These are phyloP conservation scores for Pichia cabralensis DNA, from an alignment of 805 yeast species.

Conservation along the genomic window DNA sequence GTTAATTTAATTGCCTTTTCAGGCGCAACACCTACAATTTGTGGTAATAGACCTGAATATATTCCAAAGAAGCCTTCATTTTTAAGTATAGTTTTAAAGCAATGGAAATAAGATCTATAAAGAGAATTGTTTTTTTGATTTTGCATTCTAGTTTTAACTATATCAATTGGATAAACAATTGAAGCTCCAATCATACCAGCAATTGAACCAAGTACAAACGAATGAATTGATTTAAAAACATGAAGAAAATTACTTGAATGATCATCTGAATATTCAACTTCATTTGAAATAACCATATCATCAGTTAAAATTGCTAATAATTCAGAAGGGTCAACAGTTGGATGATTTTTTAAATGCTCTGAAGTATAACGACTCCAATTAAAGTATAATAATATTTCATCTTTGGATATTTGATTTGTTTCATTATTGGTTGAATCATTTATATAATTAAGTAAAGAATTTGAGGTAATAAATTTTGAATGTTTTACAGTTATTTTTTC, in stretches of 20 bases:
- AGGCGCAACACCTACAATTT: conserved; percentile 94
- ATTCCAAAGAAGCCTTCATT: conserved; percentile 79
- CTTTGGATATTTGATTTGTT: conserved; percentile 14
- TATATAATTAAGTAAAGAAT: conserved; percentile 20
- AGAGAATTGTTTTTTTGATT: conserved; percentile 69
- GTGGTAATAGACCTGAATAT: conserved; percentile 90
- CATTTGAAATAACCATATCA: conserved; percentile 29
- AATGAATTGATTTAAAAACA: conserved; percentile 78
- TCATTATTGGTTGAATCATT: conserved; percentile 8
- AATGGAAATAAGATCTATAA: conserved; percentile 77
- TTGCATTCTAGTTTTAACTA: conserved; percentile 95
- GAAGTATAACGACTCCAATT: conserved; percentile 26
- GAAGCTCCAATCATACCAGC: conserved; percentile 99
- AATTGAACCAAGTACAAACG: conserved; percentile 81
- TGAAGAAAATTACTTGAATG: conserved; percentile 40
- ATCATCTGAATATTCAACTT: conserved; percentile 30
- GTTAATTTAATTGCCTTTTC: conserved; percentile 96
- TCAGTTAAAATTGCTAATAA: conserved; percentile 38
- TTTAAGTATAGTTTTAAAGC: conserved; percentile 65
- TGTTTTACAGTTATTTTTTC: conserved; percentile 15
- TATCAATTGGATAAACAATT: conserved; percentile 91
- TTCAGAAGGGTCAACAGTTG: conserved; percentile 23
- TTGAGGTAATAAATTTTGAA: conserved; percentile 14
- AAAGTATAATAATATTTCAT: conserved; percentile 25
- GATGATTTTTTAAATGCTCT: conserved; percentile 16